A percentile compares a stretch with the other conserved stretches of the same genome.
These are phyloP conservation scores for Coniochaeta ligniaria DNA, from an alignment of 2,329 filamentous ascomycete species.

Conservation along the genomic window DNA sequence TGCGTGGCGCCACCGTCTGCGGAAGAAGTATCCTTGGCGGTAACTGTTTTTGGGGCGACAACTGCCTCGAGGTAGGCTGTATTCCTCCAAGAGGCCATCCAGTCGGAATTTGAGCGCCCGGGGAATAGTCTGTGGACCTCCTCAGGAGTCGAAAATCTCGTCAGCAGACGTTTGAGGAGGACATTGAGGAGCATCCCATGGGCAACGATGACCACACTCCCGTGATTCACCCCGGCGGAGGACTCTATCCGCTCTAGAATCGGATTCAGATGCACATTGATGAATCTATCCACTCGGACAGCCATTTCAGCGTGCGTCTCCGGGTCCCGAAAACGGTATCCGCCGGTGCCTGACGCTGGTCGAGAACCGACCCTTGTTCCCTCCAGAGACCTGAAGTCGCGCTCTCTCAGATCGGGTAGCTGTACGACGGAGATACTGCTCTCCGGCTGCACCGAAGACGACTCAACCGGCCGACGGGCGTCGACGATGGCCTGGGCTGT, in stretches of 20 bases:
- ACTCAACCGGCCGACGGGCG: slow-evolving; percentile 21
- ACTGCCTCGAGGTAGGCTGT: slow-evolving; percentile 37
- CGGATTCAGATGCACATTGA: slow-evolving; percentile 56
- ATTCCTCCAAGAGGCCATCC: slow-evolving; percentile 40
- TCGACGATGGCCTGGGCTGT: slow-evolving; percentile 62
- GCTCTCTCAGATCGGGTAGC: slow-evolving; percentile 55
- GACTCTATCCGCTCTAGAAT: slow-evolving; percentile 30
- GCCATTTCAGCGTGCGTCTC: slow-evolving; percentile 66
- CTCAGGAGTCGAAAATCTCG: slow-evolving; percentile 34
- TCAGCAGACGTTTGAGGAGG: slow-evolving; percentile 57
- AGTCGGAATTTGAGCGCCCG: slow-evolving; percentile 13
- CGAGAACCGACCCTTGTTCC: slow-evolving; percentile 47
- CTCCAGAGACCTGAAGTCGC: slow-evolving; percentile 67
- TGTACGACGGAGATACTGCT: slow-evolving; percentile 26
- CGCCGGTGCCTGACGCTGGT: slow-evolving; percentile 17
- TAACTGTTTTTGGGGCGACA: not conserved
- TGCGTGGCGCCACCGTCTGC: not conserved
- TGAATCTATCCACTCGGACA: slow-evolving; percentile 55
- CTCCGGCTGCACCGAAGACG: not conserved
- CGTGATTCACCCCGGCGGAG: slow-evolving; percentile 14
- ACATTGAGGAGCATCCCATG: slow-evolving; percentile 75
- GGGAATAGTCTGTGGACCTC: slow-evolving; percentile 13
- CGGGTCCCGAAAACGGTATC: slow-evolving; percentile 36
- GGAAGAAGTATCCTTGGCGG: too few species aligned
- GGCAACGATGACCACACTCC: slow-evolving; percentile 61